phyloP scores from a whole-genome alignment of 2,329 filamentous ascomycete genomes.

The Septoria petroselini region DNA sequence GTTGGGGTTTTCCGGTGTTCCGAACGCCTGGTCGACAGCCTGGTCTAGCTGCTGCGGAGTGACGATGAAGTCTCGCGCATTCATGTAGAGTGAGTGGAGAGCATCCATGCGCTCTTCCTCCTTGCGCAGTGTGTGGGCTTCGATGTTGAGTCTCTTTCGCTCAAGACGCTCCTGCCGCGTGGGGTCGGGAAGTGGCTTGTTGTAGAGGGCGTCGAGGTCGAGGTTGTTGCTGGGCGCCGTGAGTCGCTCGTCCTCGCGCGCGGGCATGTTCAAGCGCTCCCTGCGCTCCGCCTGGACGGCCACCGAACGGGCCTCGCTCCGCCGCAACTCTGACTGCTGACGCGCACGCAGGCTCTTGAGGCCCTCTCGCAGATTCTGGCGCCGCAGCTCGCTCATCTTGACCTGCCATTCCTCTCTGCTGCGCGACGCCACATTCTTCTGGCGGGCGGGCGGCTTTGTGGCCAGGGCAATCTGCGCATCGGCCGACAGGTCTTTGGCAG shows the following conservation, averaged over 20 bases:
- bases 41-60: slow-evolving; percentile 71
- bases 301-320: slow-evolving; percentile 43
- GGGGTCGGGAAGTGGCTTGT: slow-evolving; percentile 56
- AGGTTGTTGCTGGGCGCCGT: slow-evolving; percentile 63
- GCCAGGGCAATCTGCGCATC: slow-evolving; percentile 27
- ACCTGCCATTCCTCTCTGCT: slow-evolving; percentile 64
- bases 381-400: slow-evolving; percentile 67
- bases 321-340: slow-evolving; percentile 49
- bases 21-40: slow-evolving; percentile 74
- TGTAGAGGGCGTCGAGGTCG: slow-evolving; percentile 35
- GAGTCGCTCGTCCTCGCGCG: slow-evolving; percentile 71
- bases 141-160: slow-evolving; percentile 34
- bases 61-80: slow-evolving; percentile 82
- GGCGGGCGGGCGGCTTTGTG: slow-evolving; percentile 22
- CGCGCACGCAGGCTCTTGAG: slow-evolving; percentile 66
- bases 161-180: slow-evolving; percentile 56
- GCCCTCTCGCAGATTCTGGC: slow-evolving; percentile 69
- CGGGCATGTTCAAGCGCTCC: slow-evolving; percentile 58
- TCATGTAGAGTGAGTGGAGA: slow-evolving; percentile 85
- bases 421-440: slow-evolving; percentile 37
- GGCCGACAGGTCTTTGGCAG: slow-evolving; percentile 54
- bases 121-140: slow-evolving; percentile 23
- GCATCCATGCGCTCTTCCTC: slow-evolving; percentile 52
- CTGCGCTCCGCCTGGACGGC: slow-evolving; percentile 52
- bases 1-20: slow-evolving; percentile 51